These are phyloP conservation scores for Erythrobasidium hasegawianum DNA, from an alignment of 1,284 basidiomycete genomes.

Conservation along the genomic window DNA sequence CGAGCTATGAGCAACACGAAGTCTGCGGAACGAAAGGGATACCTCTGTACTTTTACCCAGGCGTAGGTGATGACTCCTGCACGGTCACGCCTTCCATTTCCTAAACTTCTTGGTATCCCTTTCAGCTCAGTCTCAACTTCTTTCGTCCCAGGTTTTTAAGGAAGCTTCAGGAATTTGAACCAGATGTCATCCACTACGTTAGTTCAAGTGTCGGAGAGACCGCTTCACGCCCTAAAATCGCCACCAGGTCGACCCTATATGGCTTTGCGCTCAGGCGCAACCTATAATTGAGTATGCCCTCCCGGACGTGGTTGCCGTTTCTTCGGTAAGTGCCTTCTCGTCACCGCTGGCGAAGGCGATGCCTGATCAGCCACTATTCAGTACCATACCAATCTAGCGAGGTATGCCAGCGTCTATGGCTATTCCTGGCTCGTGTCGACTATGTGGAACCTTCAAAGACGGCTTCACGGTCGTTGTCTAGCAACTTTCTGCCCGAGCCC, in stretches of 20 bases:
- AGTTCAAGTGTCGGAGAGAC: conserved; percentile 12
- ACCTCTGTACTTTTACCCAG: conserved; percentile 57
- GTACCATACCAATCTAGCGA: conserved; percentile 35
- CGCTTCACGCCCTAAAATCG: neutral
- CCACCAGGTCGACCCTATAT: conserved; percentile 54
- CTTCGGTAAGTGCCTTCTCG: conserved; percentile 37
- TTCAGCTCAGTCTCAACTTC: conserved; percentile 56
- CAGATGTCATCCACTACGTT: conserved; percentile 57
- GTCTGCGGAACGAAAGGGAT: conserved; percentile 58
- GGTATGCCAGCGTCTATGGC: conserved; percentile 57
- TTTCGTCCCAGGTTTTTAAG: conserved; percentile 56
- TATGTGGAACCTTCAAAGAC: conserved; percentile 49
- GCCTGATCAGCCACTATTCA: neutral
- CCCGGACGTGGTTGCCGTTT: conserved; percentile 50
- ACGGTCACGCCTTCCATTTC: too few relatives aligned
- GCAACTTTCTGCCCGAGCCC: conserved; percentile 57
- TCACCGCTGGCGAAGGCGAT: too few relatives aligned
- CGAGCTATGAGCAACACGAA: conserved; percentile 56
- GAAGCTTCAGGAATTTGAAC: conserved; percentile 52
- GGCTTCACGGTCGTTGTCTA: conserved; percentile 45
- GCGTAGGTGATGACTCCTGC: too few relatives aligned
- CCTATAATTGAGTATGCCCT: conserved; percentile 48
- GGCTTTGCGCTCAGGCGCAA: conserved; percentile 53
- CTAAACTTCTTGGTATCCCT: neutral
- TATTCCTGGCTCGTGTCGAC: conserved; percentile 54